These are phyloP conservation scores for Plasmodium gonderi DNA, from an alignment of 169 alveolate genomes.

Conservation along the genomic window DNA sequence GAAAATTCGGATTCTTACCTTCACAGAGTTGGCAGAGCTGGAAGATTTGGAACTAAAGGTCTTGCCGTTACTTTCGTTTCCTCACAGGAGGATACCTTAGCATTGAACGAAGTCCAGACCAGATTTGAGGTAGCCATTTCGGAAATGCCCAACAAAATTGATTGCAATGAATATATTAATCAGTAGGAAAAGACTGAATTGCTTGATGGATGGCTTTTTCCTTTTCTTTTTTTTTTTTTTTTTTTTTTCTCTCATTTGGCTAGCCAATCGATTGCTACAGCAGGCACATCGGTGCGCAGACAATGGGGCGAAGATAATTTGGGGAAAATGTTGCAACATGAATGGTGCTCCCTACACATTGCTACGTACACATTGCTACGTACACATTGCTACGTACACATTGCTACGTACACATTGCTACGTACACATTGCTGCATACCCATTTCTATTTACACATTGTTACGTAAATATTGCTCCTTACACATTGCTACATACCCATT, in stretches of 20 bases:
- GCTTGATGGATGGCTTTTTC: not conserved
- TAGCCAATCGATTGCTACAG: not conserved
- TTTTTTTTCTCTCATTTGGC: not conserved
- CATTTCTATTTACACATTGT: too few relatives aligned
- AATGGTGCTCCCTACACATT: too few relatives aligned
- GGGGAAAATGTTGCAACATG: too few relatives aligned
- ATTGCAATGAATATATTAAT: slow-evolving; percentile 91
- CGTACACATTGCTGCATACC: too few relatives aligned
- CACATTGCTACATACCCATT: too few relatives aligned
- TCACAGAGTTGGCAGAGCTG: slow-evolving; percentile 99
- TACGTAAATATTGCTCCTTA: too few relatives aligned
- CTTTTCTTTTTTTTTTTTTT: not conserved
- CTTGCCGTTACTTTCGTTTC: slow-evolving; percentile 97
- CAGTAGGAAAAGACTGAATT: slow-evolving; percentile 28
- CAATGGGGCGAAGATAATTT: too few relatives aligned
- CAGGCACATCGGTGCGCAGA: not conserved
- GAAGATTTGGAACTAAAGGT: slow-evolving; percentile 99
- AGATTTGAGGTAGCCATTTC: slow-evolving; percentile 98
- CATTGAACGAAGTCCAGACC: slow-evolving; percentile 96
- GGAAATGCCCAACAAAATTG: slow-evolving; percentile 96
- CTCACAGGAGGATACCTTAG: slow-evolving; percentile 94
- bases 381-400: not conserved
- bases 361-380: not conserved
- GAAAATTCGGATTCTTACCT: slow-evolving; percentile 91
- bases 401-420: not conserved